Evolutionary conservation across 768 basidiomycete genomes (phyloP).

Genomic region (Guyanaporus albipodus): DNA sequence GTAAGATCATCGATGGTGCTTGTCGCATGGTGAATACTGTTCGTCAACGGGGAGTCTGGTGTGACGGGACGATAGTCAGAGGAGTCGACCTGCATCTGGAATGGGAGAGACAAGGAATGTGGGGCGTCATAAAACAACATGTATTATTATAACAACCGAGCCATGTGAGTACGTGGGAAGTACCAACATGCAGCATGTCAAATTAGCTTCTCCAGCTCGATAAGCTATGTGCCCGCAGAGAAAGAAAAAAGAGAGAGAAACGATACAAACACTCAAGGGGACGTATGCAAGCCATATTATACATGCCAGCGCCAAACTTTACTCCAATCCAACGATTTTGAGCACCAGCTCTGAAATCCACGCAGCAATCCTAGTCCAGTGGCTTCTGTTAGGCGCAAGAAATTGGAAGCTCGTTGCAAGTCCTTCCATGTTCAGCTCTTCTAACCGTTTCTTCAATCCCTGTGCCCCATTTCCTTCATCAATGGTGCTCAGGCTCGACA

Average conservation of each 20-base stretch:
- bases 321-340: constrained; percentile 44
- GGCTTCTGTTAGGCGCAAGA: constrained; percentile 49
- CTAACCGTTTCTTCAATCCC: constrained; percentile 52
- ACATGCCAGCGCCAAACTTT: constrained; percentile 13
- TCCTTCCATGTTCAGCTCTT: constrained; percentile 71
- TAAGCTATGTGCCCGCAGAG: constrained; percentile 12
- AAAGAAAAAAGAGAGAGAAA: not conserved
- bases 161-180: constrained; percentile 19
- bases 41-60: constrained; percentile 49
- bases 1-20: constrained; percentile 79
- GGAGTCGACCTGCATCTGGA: constrained; percentile 23
- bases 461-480: constrained; percentile 47
- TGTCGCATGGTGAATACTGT: constrained; percentile 49
- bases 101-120: constrained; percentile 2
- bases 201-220: constrained; percentile 1
- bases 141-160: no score
- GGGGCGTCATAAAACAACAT: not conserved
- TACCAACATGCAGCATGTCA: constrained; percentile 1
- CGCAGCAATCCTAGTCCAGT: constrained; percentile 62
- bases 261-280: constrained; percentile 3
- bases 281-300: constrained; percentile 13
- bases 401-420: constrained; percentile 72
- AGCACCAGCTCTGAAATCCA: constrained; percentile 67
- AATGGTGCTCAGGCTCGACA: constrained; percentile 59
- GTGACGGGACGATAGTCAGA: constrained; percentile 38